A percentile compares a stretch with the other conserved stretches of the same genome.
Conservation (phyloP, 2,329 filamentous ascomycete genomes). For the Aspergillus melleus region DNA sequence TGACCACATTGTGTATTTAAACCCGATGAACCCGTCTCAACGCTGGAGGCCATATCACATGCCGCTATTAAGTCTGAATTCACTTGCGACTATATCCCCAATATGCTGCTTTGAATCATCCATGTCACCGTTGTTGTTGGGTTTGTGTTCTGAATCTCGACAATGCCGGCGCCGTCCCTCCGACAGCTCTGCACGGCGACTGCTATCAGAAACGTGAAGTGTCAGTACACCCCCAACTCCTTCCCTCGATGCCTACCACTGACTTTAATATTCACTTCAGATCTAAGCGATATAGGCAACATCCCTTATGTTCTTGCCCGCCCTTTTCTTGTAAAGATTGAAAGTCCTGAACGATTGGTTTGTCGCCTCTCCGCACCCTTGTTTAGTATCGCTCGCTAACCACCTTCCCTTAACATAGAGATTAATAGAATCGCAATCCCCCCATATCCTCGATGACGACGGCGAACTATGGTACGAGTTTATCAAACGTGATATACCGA, state of each 20-base stretch:
- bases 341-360: constrained; percentile 72
- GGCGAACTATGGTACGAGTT: constrained; percentile 75
- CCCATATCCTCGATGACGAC: constrained; percentile 70
- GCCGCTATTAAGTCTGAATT: constrained; percentile 4
- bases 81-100: neutral
- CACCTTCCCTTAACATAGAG: constrained; percentile 32
- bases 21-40: constrained; percentile 1
- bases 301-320: constrained; percentile 67
- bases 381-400: constrained; percentile 2
- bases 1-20: neutral
- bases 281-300: constrained; percentile 69
- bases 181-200: constrained; percentile 36
- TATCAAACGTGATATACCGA: constrained; percentile 74
- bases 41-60: constrained; percentile 5
- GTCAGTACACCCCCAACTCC: constrained; percentile 23
- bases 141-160: constrained; percentile 13
- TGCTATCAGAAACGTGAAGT: constrained; percentile 39
- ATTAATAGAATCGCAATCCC: constrained; percentile 70
- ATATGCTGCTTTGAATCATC: constrained; percentile 12
- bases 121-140: constrained; percentile 18
- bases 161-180: constrained; percentile 38
- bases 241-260: neutral
- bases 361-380: constrained; percentile 17
- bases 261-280: constrained; percentile 27
- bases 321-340: constrained; percentile 69